Percentiles rank a stretch among this genome's conserved stretches.
phyloP scores from a whole-genome alignment of 768 basidiomycete genomes.

The Russula compacta region DNA sequence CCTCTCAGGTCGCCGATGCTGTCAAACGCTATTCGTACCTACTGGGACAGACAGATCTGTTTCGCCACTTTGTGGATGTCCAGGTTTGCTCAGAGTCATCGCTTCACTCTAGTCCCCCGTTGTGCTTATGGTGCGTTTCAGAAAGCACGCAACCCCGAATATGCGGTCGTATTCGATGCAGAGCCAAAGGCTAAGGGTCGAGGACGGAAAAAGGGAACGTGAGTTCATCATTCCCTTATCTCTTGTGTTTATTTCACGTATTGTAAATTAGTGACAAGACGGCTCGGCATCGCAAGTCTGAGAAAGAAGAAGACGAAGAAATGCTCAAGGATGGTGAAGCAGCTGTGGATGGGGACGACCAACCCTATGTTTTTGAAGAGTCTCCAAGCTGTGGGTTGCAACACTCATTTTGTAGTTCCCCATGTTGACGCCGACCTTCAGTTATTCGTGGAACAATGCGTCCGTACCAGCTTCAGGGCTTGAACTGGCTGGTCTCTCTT shows the following conservation, averaged over 20 bases:
- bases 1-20: slow-evolving; percentile 70
- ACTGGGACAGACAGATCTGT: slow-evolving; percentile 96
- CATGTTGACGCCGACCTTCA: slow-evolving; percentile 24
- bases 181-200: slow-evolving; percentile 81
- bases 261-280: slow-evolving; percentile 48
- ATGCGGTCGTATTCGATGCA: slow-evolving; percentile 79
- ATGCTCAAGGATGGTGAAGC: slow-evolving; percentile 79
- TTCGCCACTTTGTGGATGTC: slow-evolving; percentile 97
- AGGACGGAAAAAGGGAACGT: slow-evolving; percentile 76
- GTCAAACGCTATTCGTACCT: slow-evolving; percentile 96
- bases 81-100: slow-evolving; percentile 45
- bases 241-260: neutral
- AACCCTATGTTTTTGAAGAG: slow-evolving; percentile 90
- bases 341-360: slow-evolving; percentile 73
- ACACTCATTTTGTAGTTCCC: neutral
- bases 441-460: slow-evolving; percentile 89
- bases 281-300: slow-evolving; percentile 85
- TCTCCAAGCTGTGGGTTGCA: slow-evolving; percentile 70
- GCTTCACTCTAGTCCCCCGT: too few relatives aligned
- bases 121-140: neutral
- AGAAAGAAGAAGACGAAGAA: slow-evolving; percentile 98
- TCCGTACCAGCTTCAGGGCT: slow-evolving; percentile 87
- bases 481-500: slow-evolving; percentile 96
- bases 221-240: slow-evolving; percentile 22
- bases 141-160: slow-evolving; percentile 88